Conservation (phyloP, 2,329 filamentous ascomycete species). For the Pestalotiopsis sp. region DNA sequence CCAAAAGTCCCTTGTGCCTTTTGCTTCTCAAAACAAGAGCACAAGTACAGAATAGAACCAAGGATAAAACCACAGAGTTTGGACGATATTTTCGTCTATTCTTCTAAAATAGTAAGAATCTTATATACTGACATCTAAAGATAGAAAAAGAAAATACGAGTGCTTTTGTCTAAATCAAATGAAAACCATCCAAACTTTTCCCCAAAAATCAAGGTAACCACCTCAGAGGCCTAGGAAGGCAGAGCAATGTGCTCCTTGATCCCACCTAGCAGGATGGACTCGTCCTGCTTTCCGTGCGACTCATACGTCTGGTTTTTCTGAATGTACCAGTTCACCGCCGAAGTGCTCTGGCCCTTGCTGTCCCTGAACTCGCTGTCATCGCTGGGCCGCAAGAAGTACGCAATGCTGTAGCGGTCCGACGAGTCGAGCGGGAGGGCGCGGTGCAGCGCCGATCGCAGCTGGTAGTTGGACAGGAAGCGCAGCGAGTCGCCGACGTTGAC, state of each 20-base stretch:
- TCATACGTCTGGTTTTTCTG: not conserved
- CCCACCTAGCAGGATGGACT: not conserved
- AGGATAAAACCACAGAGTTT: too few species aligned
- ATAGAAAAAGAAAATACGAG: too few species aligned
- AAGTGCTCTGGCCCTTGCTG: not conserved
- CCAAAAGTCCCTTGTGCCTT: too few species aligned
- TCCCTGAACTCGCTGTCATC: not conserved
- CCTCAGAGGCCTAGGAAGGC: too few species aligned
- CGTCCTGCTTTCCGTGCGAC: not conserved
- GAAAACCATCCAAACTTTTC: too few species aligned
- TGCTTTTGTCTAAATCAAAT: too few species aligned
- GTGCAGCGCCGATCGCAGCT: slow-evolving; percentile 5
- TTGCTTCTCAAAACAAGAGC: too few species aligned
- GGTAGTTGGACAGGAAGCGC: slow-evolving; percentile 7
- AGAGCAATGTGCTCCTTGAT: not conserved
- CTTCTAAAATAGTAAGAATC: too few species aligned
- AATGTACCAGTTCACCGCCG: not conserved
- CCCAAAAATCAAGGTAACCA: too few species aligned
- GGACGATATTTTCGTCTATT: too few species aligned
- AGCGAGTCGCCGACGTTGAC: slow-evolving; percentile 11
- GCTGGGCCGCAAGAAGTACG: not conserved
- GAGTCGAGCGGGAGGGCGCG: slow-evolving; percentile 7
- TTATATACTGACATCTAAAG: too few species aligned
- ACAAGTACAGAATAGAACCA: too few species aligned
- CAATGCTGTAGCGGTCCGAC: slow-evolving; percentile 10